phyloP scores from a whole-genome alignment of 768 basidiomycete species.

The Mrakia frigida region DNA sequence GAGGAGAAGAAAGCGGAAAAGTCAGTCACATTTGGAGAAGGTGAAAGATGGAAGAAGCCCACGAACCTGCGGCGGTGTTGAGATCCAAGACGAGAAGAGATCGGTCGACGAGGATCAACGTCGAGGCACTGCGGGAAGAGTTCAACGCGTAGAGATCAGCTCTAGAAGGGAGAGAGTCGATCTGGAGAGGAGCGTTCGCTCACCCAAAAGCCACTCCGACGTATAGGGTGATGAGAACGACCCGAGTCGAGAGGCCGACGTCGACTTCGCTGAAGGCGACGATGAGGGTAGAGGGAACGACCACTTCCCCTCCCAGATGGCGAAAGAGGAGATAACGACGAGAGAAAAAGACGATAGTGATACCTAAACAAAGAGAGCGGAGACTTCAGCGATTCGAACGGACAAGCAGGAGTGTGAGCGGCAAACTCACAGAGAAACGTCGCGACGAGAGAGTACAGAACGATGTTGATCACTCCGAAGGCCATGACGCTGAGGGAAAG shows the following conservation, averaged over 20 bases:
- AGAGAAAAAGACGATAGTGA: not conserved
- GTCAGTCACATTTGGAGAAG: not conserved
- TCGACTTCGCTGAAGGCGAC: slow-evolving; percentile 5
- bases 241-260: not conserved
- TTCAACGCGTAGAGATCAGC: not conserved
- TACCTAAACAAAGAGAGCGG: not conserved
- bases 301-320: not conserved
- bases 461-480: not conserved
- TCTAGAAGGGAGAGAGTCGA: too few relatives aligned
- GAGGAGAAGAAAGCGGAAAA: not conserved
- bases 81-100: not conserved
- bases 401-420: not conserved
- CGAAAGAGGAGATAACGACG: slow-evolving; percentile 4
- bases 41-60: too few relatives aligned
- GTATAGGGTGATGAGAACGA: not conserved
- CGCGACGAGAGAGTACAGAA: not conserved
- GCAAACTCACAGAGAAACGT: not conserved
- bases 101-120: not conserved
- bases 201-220: not conserved
- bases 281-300: not conserved
- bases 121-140: not conserved
- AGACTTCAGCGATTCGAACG: not conserved
- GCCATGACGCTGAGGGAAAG: too few relatives aligned
- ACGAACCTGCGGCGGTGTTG: not conserved
- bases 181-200: not conserved